Conservation (phyloP, 208 protist species). For the Leishmania martiniquensis region DNA sequence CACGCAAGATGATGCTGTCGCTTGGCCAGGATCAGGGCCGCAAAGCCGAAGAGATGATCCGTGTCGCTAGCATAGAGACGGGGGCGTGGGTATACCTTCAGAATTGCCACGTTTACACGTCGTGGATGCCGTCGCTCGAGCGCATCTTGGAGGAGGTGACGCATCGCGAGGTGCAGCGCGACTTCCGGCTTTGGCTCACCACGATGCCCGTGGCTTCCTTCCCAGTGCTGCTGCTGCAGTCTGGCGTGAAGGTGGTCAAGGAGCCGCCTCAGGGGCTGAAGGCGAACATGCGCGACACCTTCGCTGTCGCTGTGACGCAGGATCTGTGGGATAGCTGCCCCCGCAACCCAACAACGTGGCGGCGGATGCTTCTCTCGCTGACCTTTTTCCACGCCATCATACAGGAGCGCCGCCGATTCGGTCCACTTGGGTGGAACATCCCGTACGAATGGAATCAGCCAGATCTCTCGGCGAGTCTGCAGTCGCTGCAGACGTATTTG, state of each 20-base stretch:
- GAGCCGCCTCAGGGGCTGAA: conserved; percentile 97
- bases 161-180: conserved; percentile 73
- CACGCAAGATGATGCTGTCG: conserved; percentile 92
- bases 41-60: conserved; percentile 93
- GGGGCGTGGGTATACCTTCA: conserved; percentile 96
- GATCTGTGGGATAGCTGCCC: conserved; percentile 86
- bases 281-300: conserved; percentile 93
- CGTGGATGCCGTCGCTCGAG: conserved; percentile 96
- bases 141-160: conserved; percentile 87
- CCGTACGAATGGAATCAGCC: conserved; percentile 96
- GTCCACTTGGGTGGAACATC: conserved; percentile 96
- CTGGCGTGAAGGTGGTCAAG: conserved; percentile 97
- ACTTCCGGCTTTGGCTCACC: conserved; percentile 97
- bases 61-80: conserved; percentile 53
- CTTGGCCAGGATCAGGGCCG: conserved; percentile 96
- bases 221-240: conserved; percentile 95
- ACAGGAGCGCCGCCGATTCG: conserved; percentile 95
- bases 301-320: conserved; percentile 65
- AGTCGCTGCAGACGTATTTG: conserved; percentile 85
- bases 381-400: conserved; percentile 95
- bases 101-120: conserved; percentile 96
- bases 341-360: conserved; percentile 86
- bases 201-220: conserved; percentile 94
- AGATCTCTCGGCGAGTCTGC: conserved; percentile 89
- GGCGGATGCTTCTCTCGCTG: conserved; percentile 95